These are phyloP conservation scores for Cajanus cajan DNA, from an alignment of 306 rosid genomes.

Conservation along the genomic window DNA sequence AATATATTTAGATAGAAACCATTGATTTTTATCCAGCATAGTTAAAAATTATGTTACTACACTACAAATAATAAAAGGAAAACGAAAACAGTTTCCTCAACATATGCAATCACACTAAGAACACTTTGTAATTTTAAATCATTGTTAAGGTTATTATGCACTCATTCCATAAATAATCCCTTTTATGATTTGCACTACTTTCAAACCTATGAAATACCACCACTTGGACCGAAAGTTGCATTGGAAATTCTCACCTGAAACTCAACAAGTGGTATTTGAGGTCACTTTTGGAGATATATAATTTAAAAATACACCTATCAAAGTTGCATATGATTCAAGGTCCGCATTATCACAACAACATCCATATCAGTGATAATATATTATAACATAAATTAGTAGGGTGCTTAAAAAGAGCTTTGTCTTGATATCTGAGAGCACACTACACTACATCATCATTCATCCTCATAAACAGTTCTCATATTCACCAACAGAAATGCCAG, in stretches of 20 bases:
- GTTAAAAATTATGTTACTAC: neutral
- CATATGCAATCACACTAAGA: neutral
- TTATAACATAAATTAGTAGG: neutral
- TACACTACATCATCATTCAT: constrained; percentile 9
- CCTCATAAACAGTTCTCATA: constrained; percentile 20
- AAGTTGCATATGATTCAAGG: constrained; percentile 20
- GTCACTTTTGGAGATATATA: constrained; percentile 1
- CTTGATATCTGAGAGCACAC: constrained; percentile 22
- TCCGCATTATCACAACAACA: constrained; percentile 28
- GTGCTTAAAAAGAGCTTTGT: constrained; percentile 29
- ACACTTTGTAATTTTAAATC: neutral
- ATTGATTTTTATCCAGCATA: neutral
- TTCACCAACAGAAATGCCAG: constrained; percentile 30
- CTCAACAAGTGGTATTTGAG: constrained; percentile 5
- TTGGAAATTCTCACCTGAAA: constrained; percentile 6
- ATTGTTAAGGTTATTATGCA: neutral
- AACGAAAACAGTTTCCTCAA: neutral
- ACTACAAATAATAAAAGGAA: neutral
- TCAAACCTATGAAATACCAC: neutral
- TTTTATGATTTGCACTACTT: neutral
- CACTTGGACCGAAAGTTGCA: constrained; percentile 1
- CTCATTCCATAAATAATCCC: neutral
- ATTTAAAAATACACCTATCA: constrained; percentile 1
- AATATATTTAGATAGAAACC: neutral
- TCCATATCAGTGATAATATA: neutral